These are phyloP conservation scores for Azolla pinnata DNA, from an alignment of 75 land plant genomes.

Conservation along the genomic window DNA sequence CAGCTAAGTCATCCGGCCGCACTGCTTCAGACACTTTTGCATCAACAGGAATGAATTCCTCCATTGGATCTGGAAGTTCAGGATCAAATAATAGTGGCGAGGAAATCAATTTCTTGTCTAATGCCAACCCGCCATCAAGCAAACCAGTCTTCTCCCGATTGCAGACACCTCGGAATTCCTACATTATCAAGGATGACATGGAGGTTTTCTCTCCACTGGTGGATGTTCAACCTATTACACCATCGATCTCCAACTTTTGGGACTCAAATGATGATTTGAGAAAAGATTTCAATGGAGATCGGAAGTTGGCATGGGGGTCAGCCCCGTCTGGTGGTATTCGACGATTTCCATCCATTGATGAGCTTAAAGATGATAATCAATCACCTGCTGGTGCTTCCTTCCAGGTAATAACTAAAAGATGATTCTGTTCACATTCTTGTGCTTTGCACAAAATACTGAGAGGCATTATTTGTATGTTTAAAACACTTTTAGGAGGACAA, in stretches of 20 bases:
- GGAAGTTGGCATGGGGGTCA: slow-evolving; percentile 30
- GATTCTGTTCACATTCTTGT: too few relatives aligned
- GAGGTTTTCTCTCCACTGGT: slow-evolving; percentile 94
- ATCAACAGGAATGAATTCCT: slow-evolving; percentile 8
- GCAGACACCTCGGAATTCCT: slow-evolving; percentile 47
- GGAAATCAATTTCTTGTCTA: slow-evolving; percentile 38
- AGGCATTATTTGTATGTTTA: too few relatives aligned
- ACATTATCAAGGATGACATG: slow-evolving; percentile 83
- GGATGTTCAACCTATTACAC: slow-evolving; percentile 90
- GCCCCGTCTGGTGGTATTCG: slow-evolving; percentile 27
- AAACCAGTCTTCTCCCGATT: slow-evolving; percentile 42
- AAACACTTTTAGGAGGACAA: slow-evolving; percentile 21
- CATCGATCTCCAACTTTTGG: slow-evolving; percentile 61
- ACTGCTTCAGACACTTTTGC: slow-evolving; percentile 17
- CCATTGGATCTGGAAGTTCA: slow-evolving; percentile 16
- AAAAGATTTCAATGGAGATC: slow-evolving; percentile 41
- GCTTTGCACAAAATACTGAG: too few relatives aligned
- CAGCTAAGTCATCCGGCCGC: slow-evolving; percentile 38
- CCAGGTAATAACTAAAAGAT: too few relatives aligned
- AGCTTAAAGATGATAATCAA: slow-evolving; percentile 30
- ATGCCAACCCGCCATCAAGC: slow-evolving; percentile 4
- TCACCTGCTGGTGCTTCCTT: slow-evolving; percentile 12
- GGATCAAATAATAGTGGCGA: slow-evolving; percentile 21
- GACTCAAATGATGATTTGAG: slow-evolving; percentile 49
- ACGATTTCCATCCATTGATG: slow-evolving; percentile 46